Evolutionary conservation across 2,329 filamentous ascomycete genomes (phyloP).

Genomic region (Aspergillus sp.): DNA sequence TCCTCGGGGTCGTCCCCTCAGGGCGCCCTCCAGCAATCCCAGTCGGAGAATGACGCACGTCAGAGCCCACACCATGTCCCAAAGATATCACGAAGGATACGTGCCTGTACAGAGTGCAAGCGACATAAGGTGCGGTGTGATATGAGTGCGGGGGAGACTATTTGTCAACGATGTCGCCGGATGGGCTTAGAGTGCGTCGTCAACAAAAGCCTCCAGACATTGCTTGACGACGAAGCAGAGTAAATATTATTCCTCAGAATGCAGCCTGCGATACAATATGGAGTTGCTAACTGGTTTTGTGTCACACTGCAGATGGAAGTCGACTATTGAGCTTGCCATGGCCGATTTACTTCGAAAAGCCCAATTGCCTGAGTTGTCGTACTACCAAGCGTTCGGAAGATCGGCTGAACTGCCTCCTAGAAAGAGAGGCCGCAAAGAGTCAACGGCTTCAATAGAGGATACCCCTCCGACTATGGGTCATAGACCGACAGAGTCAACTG

Average conservation of each 20-base stretch:
- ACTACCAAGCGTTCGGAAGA: slow-evolving; percentile 35
- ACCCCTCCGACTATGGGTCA: slow-evolving; percentile 17
- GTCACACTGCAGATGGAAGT: slow-evolving; percentile 33
- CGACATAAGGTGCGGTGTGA: slow-evolving; percentile 57
- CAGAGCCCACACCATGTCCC: slow-evolving; percentile 31
- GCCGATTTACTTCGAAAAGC: slow-evolving; percentile 38
- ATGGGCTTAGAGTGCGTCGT: slow-evolving; percentile 52
- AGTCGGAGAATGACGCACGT: slow-evolving; percentile 30
- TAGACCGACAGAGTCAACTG: slow-evolving; percentile 17
- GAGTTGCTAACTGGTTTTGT: slow-evolving; percentile 12
- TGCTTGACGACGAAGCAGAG: slow-evolving; percentile 51
- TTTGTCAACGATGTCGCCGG: slow-evolving; percentile 51
- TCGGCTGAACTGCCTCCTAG: slow-evolving; percentile 29
- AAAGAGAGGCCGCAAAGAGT: slow-evolving; percentile 33
- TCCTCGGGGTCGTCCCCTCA: slow-evolving; percentile 35
- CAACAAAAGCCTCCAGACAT: slow-evolving; percentile 53
- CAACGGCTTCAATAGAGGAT: slow-evolving; percentile 34
- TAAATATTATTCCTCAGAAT: slow-evolving; percentile 25
- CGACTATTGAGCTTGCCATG: slow-evolving; percentile 40
- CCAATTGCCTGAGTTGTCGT: slow-evolving; percentile 38
- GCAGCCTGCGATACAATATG: not conserved
- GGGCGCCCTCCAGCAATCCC: slow-evolving; percentile 19
- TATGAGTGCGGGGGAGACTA: slow-evolving; percentile 50
- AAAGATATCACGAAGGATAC: slow-evolving; percentile 47
- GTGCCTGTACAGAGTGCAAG: slow-evolving; percentile 54